These are phyloP conservation scores for Kwoniella shandongensis DNA, from an alignment of 768 basidiomycete species.

Conservation along the genomic window DNA sequence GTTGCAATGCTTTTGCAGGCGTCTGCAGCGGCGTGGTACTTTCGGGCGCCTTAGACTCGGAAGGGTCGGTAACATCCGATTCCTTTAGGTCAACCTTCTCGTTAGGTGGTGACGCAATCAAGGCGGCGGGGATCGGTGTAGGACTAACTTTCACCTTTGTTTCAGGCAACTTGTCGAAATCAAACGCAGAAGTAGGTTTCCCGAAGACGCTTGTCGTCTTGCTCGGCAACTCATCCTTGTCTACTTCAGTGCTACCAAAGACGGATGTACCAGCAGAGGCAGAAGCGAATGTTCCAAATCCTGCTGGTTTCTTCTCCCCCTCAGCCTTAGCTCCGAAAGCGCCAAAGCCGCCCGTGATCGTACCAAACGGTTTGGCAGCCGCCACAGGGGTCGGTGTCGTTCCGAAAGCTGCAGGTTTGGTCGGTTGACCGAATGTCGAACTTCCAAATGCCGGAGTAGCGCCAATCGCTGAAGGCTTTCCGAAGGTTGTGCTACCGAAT, in stretches of 20 bases:
- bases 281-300: constrained; percentile 21
- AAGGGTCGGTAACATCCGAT: too few relatives aligned
- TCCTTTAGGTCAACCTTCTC: too few relatives aligned
- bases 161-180: not conserved
- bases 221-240: constrained; percentile 3
- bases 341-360: constrained; percentile 40
- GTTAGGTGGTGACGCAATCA: too few relatives aligned
- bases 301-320: constrained; percentile 6
- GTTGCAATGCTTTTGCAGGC: not conserved
- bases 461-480: constrained; percentile 43
- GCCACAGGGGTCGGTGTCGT: constrained; percentile 5
- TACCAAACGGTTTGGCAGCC: constrained; percentile 21
- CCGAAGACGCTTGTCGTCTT: constrained; percentile 7
- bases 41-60: too few relatives aligned
- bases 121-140: too few relatives aligned
- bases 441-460: constrained; percentile 41
- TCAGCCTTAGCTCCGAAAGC: constrained; percentile 36
- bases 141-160: too few relatives aligned
- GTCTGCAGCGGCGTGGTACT: constrained; percentile 4
- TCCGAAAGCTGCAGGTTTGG: constrained; percentile 26
- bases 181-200: not conserved
- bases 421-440: constrained; percentile 55
- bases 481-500: constrained; percentile 49
- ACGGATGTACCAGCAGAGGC: constrained; percentile 4
- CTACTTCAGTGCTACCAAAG: constrained; percentile 3